Evolutionary conservation across 2,329 filamentous ascomycete species (phyloP).

Genomic region (Phaeoacremonium minimum): DNA sequence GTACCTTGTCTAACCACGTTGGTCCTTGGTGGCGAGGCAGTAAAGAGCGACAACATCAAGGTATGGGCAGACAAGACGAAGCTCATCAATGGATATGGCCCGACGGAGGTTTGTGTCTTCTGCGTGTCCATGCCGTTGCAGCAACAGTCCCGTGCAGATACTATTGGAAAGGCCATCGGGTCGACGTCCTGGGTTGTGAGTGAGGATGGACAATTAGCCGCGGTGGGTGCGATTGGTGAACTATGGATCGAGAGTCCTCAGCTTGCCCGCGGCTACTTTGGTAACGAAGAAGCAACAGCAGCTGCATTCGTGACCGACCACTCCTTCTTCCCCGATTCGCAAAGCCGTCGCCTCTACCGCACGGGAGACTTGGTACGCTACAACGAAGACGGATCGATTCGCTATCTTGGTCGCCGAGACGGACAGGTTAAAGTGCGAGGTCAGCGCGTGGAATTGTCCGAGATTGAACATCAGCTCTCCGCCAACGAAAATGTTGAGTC

Average conservation of each 20-base stretch:
- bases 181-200: slow-evolving; percentile 15
- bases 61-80: slow-evolving; percentile 39
- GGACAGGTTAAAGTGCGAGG: too few relatives aligned
- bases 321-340: too few relatives aligned
- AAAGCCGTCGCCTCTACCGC: slow-evolving; percentile 3
- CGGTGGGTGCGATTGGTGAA: slow-evolving; percentile 21
- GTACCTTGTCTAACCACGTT: slow-evolving; percentile 6
- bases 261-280: slow-evolving; percentile 24
- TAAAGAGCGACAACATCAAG: slow-evolving; percentile 44
- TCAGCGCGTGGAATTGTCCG: too few relatives aligned
- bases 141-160: neutral
- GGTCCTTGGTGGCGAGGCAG: slow-evolving; percentile 40
- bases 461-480: too few relatives aligned
- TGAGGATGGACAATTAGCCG: slow-evolving; percentile 10
- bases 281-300: neutral
- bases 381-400: slow-evolving; percentile 2
- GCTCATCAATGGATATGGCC: slow-evolving; percentile 45
- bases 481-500: too few relatives aligned
- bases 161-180: slow-evolving; percentile 11
- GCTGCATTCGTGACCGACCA: slow-evolving; percentile 11
- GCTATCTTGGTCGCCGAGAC: too few relatives aligned
- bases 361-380: slow-evolving; percentile 8
- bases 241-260: slow-evolving; percentile 30
- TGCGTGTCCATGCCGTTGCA: neutral
- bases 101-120: slow-evolving; percentile 35